Conservation (phyloP, 1,284 basidiomycete species). For the Cryptococcus hybrid region DNA sequence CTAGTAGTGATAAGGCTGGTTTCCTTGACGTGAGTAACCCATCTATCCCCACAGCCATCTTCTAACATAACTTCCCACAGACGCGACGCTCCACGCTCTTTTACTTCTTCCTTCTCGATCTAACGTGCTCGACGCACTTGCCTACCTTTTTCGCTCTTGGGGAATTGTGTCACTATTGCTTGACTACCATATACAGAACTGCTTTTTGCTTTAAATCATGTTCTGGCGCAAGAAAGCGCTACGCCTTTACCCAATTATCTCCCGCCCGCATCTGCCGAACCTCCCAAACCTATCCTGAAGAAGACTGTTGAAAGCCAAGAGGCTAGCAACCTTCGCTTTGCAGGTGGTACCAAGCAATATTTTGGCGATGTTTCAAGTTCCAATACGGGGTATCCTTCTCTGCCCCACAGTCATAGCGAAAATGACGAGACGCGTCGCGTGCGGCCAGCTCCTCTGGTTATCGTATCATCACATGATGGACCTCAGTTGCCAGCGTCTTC, state of each 20-base stretch:
- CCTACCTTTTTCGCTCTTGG: neutral
- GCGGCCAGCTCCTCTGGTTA: conserved; percentile 10
- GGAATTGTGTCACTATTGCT: neutral
- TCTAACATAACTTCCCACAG: neutral
- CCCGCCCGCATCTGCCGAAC: conserved; percentile 9
- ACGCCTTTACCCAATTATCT: conserved; percentile 1
- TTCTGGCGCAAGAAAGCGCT: conserved; percentile 30
- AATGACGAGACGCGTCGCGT: conserved; percentile 2
- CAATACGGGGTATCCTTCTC: neutral
- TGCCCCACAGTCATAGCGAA: neutral
- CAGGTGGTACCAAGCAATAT: conserved; percentile 7
- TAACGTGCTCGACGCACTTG: neutral
- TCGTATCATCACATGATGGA: conserved; percentile 5
- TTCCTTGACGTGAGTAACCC: neutral
- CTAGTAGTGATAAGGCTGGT: neutral
- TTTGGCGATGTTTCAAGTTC: neutral
- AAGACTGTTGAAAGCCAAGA: conserved; percentile 17
- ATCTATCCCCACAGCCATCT: neutral
- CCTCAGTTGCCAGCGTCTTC: neutral
- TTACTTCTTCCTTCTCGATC: neutral
- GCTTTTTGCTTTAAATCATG: conserved; percentile 11
- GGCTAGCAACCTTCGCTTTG: conserved; percentile 25
- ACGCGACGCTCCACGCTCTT: conserved; percentile 3
- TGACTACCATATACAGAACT: neutral
- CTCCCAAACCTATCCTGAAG: conserved; percentile 33